These are phyloP conservation scores for Alternaria gaisen DNA, from an alignment of 2,329 filamentous ascomycete genomes.

Conservation along the genomic window DNA sequence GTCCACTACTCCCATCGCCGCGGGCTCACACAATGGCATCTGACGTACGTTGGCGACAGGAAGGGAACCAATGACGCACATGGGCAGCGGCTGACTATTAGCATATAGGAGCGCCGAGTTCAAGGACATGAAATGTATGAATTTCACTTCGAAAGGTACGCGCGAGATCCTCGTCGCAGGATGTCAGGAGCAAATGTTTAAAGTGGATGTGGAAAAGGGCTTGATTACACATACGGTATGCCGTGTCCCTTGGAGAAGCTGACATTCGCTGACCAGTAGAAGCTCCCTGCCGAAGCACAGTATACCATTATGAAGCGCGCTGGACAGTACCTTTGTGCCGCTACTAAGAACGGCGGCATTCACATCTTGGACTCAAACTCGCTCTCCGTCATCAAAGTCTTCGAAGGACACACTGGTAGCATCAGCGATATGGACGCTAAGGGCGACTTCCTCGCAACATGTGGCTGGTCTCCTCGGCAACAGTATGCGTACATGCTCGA, in stretches of 20 bases:
- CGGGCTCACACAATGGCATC: constrained; percentile 87
- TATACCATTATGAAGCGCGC: constrained; percentile 94
- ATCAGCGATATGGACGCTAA: constrained; percentile 98
- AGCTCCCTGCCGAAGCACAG: constrained; percentile 75
- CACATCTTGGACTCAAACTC: constrained; percentile 84
- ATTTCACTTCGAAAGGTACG: constrained; percentile 86
- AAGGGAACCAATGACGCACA: not conserved
- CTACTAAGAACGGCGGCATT: constrained; percentile 81
- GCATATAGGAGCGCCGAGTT: constrained; percentile 72
- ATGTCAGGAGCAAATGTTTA: constrained; percentile 85
- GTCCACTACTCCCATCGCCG: constrained; percentile 88
- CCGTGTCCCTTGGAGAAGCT: not conserved
- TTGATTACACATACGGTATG: constrained; percentile 53
- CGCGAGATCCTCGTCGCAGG: constrained; percentile 87
- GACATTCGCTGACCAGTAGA: constrained; percentile 22
- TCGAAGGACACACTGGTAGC: constrained; percentile 87
- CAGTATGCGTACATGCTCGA: constrained; percentile 84
- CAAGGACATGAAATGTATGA: constrained; percentile 91
- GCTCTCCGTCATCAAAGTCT: constrained; percentile 81
- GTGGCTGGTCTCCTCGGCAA: constrained; percentile 87
- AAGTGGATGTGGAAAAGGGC: constrained; percentile 69
- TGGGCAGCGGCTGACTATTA: constrained; percentile 27
- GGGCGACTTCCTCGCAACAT: constrained; percentile 94
- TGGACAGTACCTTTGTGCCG: constrained; percentile 87
- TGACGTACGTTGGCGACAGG: constrained; percentile 64